Conservation (phyloP, 129 eudicot species). For the Arctium lappa region DNA sequence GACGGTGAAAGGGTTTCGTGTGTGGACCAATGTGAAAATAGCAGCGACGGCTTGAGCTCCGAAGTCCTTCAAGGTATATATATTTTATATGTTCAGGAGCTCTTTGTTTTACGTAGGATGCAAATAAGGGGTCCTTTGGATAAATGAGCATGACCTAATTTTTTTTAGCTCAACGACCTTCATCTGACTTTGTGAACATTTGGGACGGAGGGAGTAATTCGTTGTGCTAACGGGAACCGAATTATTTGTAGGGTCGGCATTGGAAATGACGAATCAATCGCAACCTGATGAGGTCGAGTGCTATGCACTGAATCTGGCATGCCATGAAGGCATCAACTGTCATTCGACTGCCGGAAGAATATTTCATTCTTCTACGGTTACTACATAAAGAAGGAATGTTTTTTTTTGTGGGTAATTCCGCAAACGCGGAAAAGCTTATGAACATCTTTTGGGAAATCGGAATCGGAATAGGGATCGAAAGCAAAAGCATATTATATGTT, state of each 20-base stretch:
- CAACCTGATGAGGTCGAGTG: slow-evolving; percentile 28
- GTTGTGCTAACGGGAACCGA: background rate
- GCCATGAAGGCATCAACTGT: slow-evolving; percentile 42
- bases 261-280: slow-evolving; percentile 31
- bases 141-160: background rate
- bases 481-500: background rate
- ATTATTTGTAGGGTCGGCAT: slow-evolving; percentile 39
- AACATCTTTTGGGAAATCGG: slow-evolving; percentile 12
- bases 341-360: slow-evolving; percentile 27
- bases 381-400: slow-evolving; percentile 15
- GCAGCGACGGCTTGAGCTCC: slow-evolving; percentile 31
- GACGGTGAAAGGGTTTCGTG: slow-evolving; percentile 17
- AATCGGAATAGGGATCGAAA: slow-evolving; percentile 3
- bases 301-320: slow-evolving; percentile 32
- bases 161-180: background rate
- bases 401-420: background rate
- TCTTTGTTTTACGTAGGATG: background rate
- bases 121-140: background rate
- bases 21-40: slow-evolving; percentile 34
- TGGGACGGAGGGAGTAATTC: background rate
- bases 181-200: background rate
- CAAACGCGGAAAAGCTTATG: background rate
- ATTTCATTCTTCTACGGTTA: slow-evolving; percentile 28
- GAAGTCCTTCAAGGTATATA: slow-evolving; percentile 50
- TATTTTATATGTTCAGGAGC: background rate